Base-by-base conservation (phyloP, 192 early-diverging fungal species). In the Backusella morwellensis region DNA sequence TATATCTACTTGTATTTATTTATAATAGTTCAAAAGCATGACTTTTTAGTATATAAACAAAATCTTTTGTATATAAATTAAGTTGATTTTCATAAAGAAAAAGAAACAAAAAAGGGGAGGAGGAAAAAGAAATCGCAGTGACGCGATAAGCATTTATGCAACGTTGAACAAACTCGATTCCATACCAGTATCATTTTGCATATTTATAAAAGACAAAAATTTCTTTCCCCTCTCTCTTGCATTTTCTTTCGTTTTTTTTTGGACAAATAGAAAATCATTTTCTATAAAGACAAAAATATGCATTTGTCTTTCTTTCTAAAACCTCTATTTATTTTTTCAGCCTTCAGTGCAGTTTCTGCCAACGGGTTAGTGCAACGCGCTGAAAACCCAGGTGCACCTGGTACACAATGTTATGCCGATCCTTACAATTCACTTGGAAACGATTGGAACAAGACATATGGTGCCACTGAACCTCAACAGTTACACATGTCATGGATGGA, bases 371-470 rank as follows among this genome's bases (percentile, higher is more conserved):
- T 23, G 7, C 29, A 63, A 12, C 56, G 56, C 12, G 56, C 12
- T 12, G 56, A 66, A 0, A 23, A 34, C 6, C 35, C 23, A 14
- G 79, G 79, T 54, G 54, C 54, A n/a, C 75, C 79, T 26, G 79
- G 79, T 38, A 35, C 14, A 40, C 34, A 54, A 15, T 66, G 68
- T 50, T 54, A 42, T 5, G 72, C 76, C 35, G 80, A 77, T 44
- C 6, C 63, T 14, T 77, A 74, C 41, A 81, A 77, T 47, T 7
- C 35, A 40, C 36, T 72, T 52, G 66, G 26, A 26, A 59, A 74
- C 59, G 67, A 72, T 38, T 82, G 81, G 81, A 82, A 82, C 21
- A 32, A 68, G 5, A 82, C 81, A n/a, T 82, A 82, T 56, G 68
- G 54, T 29, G 1, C 50, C 11, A 56, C 72, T 14, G 76, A 77